Percentiles rank a stretch among this genome's conserved stretches.
Conservation (phyloP, 1,284 basidiomycete genomes). For the Trichosporon faecale region DNA sequence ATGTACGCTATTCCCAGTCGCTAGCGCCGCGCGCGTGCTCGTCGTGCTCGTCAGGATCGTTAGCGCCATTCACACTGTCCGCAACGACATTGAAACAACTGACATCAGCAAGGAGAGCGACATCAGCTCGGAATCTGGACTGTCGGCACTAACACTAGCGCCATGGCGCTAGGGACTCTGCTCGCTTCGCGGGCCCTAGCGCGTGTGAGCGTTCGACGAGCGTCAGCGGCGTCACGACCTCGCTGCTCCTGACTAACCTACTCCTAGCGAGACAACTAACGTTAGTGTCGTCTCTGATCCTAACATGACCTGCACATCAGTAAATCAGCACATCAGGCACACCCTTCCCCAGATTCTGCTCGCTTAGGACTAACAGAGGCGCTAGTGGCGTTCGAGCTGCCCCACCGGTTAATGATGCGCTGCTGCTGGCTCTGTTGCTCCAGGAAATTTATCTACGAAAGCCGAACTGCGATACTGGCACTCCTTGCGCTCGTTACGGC, state of each 20-base stretch:
- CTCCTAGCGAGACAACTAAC: background rate
- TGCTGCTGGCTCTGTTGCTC: background rate
- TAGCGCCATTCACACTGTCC: background rate
- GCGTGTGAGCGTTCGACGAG: no score
- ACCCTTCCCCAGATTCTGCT: background rate
- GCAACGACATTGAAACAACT: background rate
- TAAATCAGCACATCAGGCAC: conserved; percentile 6
- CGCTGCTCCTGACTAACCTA: background rate
- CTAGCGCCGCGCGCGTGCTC: background rate
- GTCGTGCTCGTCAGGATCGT: background rate
- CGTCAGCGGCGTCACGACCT: no score
- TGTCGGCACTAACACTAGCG: background rate
- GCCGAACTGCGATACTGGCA: background rate
- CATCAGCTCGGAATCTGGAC: background rate
- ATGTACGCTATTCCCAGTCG: background rate
- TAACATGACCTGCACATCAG: no score
- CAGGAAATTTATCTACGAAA: background rate
- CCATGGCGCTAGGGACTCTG: background rate
- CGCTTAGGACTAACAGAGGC: background rate
- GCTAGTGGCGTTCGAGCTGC: background rate
- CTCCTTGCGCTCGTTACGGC: background rate
- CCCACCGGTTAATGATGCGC: background rate
- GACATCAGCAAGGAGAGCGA: no score
- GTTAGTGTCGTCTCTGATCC: background rate
- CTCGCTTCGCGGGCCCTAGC: background rate